A percentile compares a stretch with the other conserved stretches of the same genome.
Conservation (phyloP, 2,329 filamentous ascomycete species). For the Chalaropsis thielavioides region DNA sequence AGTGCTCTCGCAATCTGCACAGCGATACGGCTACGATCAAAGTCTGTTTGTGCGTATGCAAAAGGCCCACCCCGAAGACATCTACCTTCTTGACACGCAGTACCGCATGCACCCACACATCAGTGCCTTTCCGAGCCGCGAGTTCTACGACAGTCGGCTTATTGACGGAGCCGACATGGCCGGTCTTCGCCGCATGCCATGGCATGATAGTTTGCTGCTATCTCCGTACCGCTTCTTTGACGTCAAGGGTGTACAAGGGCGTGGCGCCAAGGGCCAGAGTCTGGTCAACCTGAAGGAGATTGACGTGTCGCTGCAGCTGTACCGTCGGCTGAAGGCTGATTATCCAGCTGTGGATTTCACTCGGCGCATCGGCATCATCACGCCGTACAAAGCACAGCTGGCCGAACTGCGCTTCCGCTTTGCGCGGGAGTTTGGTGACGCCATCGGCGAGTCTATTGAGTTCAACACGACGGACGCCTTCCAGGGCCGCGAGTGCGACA, state of each 20-base stretch:
- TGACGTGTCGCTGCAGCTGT: slow-evolving; percentile 72
- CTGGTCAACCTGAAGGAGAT: slow-evolving; percentile 80
- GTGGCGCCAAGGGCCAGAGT: slow-evolving; percentile 71
- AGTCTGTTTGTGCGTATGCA: slow-evolving; percentile 98
- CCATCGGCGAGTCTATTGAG: slow-evolving; percentile 66
- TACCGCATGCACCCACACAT: slow-evolving; percentile 99
- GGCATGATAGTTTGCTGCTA: slow-evolving; percentile 70
- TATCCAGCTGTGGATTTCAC: slow-evolving; percentile 54
- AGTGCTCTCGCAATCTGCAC: slow-evolving; percentile 84
- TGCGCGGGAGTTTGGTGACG: slow-evolving; percentile 53
- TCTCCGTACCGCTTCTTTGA: slow-evolving; percentile 96
- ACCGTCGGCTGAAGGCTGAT: slow-evolving; percentile 62
- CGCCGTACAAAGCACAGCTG: slow-evolving; percentile 91
- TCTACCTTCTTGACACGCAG: slow-evolving; percentile 92
- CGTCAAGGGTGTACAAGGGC: slow-evolving; percentile 73
- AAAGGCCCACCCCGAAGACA: slow-evolving; percentile 69
- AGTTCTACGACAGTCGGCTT: slow-evolving; percentile 83
- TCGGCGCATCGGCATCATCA: slow-evolving; percentile 90
- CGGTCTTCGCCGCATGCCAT: slow-evolving; percentile 57
- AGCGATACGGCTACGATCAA: slow-evolving; percentile 88
- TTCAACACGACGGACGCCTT: slow-evolving; percentile 99
- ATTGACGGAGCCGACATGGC: slow-evolving; percentile 78
- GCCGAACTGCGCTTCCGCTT: slow-evolving; percentile 67
- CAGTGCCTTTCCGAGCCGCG: slow-evolving; percentile 72
- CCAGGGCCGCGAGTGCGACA: slow-evolving; percentile 88